Evolutionary conservation across 345 rosid genomes (phyloP), one percentile per base, ranked within the genome.

Genomic region (Boechera retrofracta): DNA sequence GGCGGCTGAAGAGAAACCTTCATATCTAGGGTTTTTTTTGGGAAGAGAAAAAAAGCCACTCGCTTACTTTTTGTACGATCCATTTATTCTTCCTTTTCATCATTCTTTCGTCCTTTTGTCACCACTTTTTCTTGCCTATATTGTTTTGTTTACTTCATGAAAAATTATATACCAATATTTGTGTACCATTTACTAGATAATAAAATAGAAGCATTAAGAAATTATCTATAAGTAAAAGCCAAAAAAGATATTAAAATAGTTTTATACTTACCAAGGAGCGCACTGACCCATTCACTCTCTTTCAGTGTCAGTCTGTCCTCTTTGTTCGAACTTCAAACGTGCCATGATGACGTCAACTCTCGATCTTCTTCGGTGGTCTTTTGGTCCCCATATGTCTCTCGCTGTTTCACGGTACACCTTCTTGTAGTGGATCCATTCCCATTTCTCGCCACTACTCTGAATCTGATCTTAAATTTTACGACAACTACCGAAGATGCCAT

Each of bases 341-440:
- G 54, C 26, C 69, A 64, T 29, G 39, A 64, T 64, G 36, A 64
- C 69, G 52, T 28, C 69, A 64, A 29, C 39, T 45, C 39, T 64
- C 69, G 69, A 64, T 64, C 54, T 44, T 64, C 69, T 45, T 64
- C 21, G 31, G 69, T 64, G 69, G 54, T 44, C 54, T 64, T 64
- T 21, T 44, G 54, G 53, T 44, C 54, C 53, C 24, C 35, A 13
- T 32, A 3, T 12, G 18, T 12, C 12, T 10, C 58, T 10, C 33
- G 39, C 39, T 36, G 39, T 36, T 36, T 36, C 41, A 36, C 32
- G 6, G 2, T 1, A 53, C 57, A 24, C 57, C 16, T 55, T 28
- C 6, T 0, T 8, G 10, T 29, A 10, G 44, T 10, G 44, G 44
- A 41, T 41, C 13, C 44, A 10, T 41, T 41, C 5, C 36, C 36